Evolutionary conservation across 2,329 filamentous ascomycete species (phyloP).

Genomic region (Trichoderma hamatum): DNA sequence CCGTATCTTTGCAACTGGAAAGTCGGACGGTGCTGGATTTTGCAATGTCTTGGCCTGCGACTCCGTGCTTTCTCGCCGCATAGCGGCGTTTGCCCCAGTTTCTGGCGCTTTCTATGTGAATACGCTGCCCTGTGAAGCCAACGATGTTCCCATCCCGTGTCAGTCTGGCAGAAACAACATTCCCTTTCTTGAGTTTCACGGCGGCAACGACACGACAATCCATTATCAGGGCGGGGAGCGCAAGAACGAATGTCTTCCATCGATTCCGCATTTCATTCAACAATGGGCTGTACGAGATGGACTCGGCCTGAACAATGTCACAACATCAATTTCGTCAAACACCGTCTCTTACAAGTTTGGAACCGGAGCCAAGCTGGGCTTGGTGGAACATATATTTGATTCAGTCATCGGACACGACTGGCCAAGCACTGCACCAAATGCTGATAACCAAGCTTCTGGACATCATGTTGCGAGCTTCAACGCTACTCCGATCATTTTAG

Average conservation of each 20-base stretch:
- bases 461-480: constrained; percentile 16
- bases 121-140: neutral
- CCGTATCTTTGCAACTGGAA: constrained; percentile 4
- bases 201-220: constrained; percentile 9
- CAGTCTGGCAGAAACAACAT: neutral
- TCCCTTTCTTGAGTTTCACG: constrained; percentile 10
- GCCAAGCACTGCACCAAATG: neutral
- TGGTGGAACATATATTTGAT: constrained; percentile 1
- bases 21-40: constrained; percentile 10
- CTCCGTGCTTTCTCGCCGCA: neutral
- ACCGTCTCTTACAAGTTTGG: constrained; percentile 5
- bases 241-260: constrained; percentile 10
- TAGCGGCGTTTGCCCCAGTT: constrained; percentile 8
- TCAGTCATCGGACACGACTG: constrained; percentile 11
- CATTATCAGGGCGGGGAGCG: neutral
- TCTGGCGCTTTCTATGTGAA: constrained; percentile 11
- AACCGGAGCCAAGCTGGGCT: neutral
- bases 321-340: neutral
- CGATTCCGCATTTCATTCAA: constrained; percentile 17
- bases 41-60: constrained; percentile 8
- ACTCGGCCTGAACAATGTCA: neutral
- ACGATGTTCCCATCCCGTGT: neutral
- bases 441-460: neutral
- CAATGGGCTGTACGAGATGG: constrained; percentile 5
- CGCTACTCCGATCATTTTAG: constrained; percentile 1